These are phyloP conservation scores for Simplicillium aogashimaense DNA, from an alignment of 2,329 filamentous ascomycete species.

Conservation along the genomic window DNA sequence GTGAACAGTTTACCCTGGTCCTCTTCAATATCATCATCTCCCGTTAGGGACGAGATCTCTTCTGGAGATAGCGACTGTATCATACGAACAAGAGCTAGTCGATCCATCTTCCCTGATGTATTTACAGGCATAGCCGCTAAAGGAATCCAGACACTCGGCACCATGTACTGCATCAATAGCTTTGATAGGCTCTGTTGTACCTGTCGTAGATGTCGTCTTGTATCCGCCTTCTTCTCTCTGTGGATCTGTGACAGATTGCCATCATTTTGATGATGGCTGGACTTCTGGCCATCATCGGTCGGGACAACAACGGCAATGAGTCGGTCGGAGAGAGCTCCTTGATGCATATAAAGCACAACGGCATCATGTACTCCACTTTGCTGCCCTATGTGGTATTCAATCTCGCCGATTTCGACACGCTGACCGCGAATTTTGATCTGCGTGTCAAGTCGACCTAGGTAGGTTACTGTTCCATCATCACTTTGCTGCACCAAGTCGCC, in stretches of 20 bases:
- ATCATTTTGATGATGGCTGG: too few relatives aligned
- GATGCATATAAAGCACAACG: too few relatives aligned
- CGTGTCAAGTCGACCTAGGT: conserved; percentile 40
- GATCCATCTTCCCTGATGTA: neutral
- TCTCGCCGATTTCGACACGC: conserved; percentile 31
- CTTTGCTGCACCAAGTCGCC: conserved; percentile 32
- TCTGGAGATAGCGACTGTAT: too few relatives aligned
- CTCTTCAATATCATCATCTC: neutral
- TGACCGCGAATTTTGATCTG: conserved; percentile 48
- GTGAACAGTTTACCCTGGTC: conserved; percentile 1
- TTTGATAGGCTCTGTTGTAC: too few relatives aligned
- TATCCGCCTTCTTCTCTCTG: too few relatives aligned
- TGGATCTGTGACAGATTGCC: too few relatives aligned
- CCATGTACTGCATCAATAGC: neutral
- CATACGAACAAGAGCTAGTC: neutral
- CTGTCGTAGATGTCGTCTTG: too few relatives aligned
- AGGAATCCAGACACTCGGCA: neutral
- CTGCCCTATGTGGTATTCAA: conserved; percentile 6
- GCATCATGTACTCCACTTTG: too few relatives aligned
- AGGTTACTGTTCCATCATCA: conserved; percentile 18
- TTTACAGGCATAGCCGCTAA: neutral
- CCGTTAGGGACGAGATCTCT: neutral
- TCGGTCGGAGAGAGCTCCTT: too few relatives aligned
- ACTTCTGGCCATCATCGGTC: too few relatives aligned
- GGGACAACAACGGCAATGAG: too few relatives aligned